These are phyloP conservation scores for Suillus spraguei DNA, from an alignment of 768 basidiomycete genomes.

Conservation along the genomic window DNA sequence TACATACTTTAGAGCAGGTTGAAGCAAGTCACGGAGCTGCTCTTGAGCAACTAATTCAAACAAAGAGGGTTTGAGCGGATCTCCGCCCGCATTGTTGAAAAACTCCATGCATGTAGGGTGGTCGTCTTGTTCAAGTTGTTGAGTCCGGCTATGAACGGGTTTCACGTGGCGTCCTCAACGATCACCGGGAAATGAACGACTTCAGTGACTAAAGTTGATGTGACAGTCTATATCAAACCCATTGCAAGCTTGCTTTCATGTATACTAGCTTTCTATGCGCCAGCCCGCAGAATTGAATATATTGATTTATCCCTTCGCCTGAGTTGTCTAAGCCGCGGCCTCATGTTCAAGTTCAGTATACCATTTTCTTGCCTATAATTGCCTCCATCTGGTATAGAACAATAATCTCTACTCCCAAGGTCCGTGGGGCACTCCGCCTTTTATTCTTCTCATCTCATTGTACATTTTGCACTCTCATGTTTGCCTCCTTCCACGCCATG, in stretches of 20 bases:
- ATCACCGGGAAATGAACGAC: neutral
- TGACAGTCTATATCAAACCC: neutral
- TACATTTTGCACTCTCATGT: slow-evolving; percentile 43
- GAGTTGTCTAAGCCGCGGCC: neutral
- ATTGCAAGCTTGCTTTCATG: neutral
- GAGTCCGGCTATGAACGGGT: neutral
- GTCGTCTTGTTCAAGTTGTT: neutral
- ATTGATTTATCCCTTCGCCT: neutral
- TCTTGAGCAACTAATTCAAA: slow-evolving; percentile 95
- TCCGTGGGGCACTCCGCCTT: neutral
- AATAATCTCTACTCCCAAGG: neutral
- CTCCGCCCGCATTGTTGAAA: slow-evolving; percentile 74
- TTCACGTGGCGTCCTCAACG: neutral
- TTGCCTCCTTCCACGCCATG: slow-evolving; percentile 63
- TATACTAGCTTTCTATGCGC: neutral
- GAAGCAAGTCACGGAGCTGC: slow-evolving; percentile 87
- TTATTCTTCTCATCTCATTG: neutral
- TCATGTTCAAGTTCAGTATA: neutral
- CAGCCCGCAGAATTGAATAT: neutral
- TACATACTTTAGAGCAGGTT: slow-evolving; percentile 94
- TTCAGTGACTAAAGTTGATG: neutral
- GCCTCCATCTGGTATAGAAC: slow-evolving; percentile 6
- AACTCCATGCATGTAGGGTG: slow-evolving; percentile 66
- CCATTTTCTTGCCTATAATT: slow-evolving; percentile 4
- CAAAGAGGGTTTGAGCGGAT: slow-evolving; percentile 76